These are phyloP conservation scores for Septoria linicola DNA, from an alignment of 2,329 filamentous ascomycete genomes.

Conservation along the genomic window DNA sequence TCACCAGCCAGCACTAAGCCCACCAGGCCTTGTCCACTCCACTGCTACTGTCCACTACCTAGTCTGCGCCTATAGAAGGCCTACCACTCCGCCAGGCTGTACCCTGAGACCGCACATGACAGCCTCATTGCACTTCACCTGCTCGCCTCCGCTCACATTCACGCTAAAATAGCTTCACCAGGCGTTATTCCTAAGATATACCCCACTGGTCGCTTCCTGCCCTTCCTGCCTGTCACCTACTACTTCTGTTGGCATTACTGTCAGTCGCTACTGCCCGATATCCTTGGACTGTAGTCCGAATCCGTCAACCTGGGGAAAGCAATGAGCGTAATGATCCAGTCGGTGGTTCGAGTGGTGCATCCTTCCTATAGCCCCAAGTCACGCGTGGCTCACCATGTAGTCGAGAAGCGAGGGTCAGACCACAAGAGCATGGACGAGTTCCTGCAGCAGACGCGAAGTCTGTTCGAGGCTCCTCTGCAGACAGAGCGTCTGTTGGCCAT, in stretches of 20 bases:
- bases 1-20: neutral
- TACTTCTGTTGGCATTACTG: constrained; percentile 21
- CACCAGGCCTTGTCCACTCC: neutral
- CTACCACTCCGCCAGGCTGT: neutral
- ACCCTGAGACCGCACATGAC: constrained; percentile 2
- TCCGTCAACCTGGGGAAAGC: constrained; percentile 27
- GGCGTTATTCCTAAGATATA: neutral
- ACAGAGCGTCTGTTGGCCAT: constrained; percentile 44
- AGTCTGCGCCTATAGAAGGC: neutral
- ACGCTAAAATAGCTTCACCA: neutral
- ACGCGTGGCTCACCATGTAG: constrained; percentile 38
- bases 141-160: constrained; percentile 5
- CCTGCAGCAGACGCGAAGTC: constrained; percentile 43
- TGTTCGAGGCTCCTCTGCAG: constrained; percentile 47
- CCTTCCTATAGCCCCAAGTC: constrained; percentile 28
- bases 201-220: neutral
- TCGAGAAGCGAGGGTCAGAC: constrained; percentile 34
- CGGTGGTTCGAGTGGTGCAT: constrained; percentile 25
- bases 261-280: constrained; percentile 27
- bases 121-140: constrained; percentile 2
- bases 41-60: too few relatives aligned
- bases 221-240: constrained; percentile 14
- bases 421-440: constrained; percentile 52
- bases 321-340: constrained; percentile 31
- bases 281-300: constrained; percentile 27